Evolutionary conservation across 306 rosid genomes (phyloP).

Genomic region (Quercus cerris): DNA sequence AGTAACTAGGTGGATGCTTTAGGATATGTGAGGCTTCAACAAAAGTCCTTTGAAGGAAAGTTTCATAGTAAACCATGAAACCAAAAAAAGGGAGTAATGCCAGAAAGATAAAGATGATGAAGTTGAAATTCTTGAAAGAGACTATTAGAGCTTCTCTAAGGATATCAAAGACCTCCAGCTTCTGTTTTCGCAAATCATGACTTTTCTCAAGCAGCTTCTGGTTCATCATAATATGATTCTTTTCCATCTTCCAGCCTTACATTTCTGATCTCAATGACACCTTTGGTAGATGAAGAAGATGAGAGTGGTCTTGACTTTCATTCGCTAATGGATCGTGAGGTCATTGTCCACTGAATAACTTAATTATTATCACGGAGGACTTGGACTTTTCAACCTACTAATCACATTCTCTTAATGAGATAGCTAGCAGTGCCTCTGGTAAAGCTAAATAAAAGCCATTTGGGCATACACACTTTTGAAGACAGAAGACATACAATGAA

Average conservation of each 20-base stretch:
- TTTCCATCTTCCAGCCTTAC: constrained; percentile 32
- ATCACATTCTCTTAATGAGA: constrained; percentile 6
- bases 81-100: constrained; percentile 44
- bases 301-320: neutral
- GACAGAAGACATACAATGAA: neutral
- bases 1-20: neutral
- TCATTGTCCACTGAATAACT: too few relatives aligned
- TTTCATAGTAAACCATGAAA: constrained; percentile 43
- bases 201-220: constrained; percentile 5
- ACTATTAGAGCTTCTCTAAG: constrained; percentile 32
- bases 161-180: constrained; percentile 35
- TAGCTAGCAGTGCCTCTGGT: neutral
- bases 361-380: too few relatives aligned
- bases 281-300: neutral
- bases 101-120: constrained; percentile 45
- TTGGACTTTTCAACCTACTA: too few relatives aligned
- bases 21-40: constrained; percentile 20
- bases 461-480: constrained; percentile 1
- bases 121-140: constrained; percentile 40
- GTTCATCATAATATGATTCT: constrained; percentile 28
- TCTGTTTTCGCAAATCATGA: neutral
- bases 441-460: neutral
- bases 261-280: neutral
- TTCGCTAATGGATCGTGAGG: neutral
- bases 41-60: constrained; percentile 26